Percentiles rank a stretch among this genome's conserved stretches.
Conservation (phyloP, 2,329 filamentous ascomycete species). For the Mollisiaceae sp. region DNA sequence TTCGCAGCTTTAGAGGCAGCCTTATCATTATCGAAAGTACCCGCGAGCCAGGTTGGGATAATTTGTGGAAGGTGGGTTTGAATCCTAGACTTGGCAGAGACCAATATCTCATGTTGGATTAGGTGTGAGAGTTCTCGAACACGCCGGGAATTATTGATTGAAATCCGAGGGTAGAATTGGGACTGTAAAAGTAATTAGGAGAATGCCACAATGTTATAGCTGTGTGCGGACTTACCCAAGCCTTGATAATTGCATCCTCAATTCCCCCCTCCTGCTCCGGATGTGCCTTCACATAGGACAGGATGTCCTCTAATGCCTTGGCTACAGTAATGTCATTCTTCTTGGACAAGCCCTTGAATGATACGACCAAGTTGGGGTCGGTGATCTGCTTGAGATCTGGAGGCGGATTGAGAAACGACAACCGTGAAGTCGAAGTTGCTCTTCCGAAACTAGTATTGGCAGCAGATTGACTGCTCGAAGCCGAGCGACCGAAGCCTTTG, state of each 20-base stretch:
- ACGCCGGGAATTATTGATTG: slow-evolving; percentile 86
- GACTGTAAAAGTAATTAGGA: slow-evolving; percentile 56
- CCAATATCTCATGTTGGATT: slow-evolving; percentile 68
- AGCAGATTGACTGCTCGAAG: slow-evolving; percentile 43
- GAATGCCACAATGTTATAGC: neutral
- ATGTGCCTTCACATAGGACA: slow-evolving; percentile 63
- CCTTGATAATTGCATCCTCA: slow-evolving; percentile 83
- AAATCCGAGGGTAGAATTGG: slow-evolving; percentile 83
- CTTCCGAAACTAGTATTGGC: slow-evolving; percentile 36
- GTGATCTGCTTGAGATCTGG: slow-evolving; percentile 79
- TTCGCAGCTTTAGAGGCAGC: slow-evolving; percentile 76
- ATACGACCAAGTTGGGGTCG: slow-evolving; percentile 81
- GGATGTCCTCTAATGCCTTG: slow-evolving; percentile 87
- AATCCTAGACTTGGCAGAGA: slow-evolving; percentile 78
- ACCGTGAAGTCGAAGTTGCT: slow-evolving; percentile 51
- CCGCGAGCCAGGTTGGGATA: slow-evolving; percentile 89
- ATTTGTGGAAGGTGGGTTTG: slow-evolving; percentile 78
- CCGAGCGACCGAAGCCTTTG: slow-evolving; percentile 41
- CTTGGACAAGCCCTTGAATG: slow-evolving; percentile 92
- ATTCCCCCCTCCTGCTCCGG: slow-evolving; percentile 63
- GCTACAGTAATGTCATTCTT: slow-evolving; percentile 92
- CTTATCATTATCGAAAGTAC: slow-evolving; percentile 84
- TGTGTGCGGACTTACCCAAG: slow-evolving; percentile 70
- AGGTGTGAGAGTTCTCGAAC: slow-evolving; percentile 87
- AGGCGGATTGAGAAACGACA: slow-evolving; percentile 89